These are phyloP conservation scores for Astrephomene gubernaculifera DNA, from an alignment of 139 green algal species.

Conservation along the genomic window DNA sequence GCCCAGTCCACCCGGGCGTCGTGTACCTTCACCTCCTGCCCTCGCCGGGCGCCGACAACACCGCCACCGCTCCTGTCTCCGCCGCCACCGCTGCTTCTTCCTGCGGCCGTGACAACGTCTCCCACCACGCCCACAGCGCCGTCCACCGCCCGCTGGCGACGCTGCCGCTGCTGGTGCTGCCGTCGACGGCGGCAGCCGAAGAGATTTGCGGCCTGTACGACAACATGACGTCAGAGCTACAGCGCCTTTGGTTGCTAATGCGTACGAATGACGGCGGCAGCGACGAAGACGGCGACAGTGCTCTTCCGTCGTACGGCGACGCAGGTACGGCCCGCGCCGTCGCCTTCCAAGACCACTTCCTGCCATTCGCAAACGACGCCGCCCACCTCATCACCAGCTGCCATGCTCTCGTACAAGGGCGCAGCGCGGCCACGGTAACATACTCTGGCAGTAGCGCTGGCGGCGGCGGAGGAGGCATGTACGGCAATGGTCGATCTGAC, in stretches of 20 bases:
- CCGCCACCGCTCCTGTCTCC: neutral
- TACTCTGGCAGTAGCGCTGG: too few species aligned
- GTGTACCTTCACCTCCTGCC: conserved; percentile 17
- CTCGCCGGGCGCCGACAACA: neutral
- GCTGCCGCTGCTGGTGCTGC: conserved; percentile 23
- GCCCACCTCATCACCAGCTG: neutral
- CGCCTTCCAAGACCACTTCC: neutral
- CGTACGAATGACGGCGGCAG: too few species aligned
- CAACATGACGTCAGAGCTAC: neutral
- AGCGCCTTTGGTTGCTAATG: neutral
- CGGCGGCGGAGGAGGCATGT: neutral
- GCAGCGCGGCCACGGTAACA: too few species aligned
- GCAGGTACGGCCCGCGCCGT: neutral
- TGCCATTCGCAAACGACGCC: neutral
- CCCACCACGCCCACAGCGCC: neutral
- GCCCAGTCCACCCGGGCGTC: neutral
- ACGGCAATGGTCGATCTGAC: neutral
- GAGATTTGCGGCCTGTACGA: conserved; percentile 15
- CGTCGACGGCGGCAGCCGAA: neutral
- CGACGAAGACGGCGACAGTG: too few species aligned
- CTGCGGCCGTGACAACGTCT: too few species aligned
- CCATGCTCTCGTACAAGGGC: too few species aligned
- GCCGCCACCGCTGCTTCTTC: neutral
- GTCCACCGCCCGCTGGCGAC: conserved; percentile 2
- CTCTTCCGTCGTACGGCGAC: too few species aligned